A percentile compares a stretch with the other conserved stretches of the same genome.
These are phyloP conservation scores for Lodderomyces theae DNA, from an alignment of 1,139 yeast genomes.

Conservation along the genomic window DNA sequence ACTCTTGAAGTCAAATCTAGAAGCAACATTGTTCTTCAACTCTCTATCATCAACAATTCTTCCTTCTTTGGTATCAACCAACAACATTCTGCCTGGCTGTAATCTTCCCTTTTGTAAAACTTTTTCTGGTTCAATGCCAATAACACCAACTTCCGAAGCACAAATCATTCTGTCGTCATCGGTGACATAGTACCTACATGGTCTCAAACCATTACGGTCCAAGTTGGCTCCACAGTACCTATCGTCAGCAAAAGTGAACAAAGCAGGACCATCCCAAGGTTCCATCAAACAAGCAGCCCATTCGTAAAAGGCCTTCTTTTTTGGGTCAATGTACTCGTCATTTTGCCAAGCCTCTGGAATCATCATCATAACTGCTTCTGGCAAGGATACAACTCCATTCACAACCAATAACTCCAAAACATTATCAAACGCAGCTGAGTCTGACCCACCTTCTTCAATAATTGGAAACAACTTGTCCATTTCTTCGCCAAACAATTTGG, in stretches of 20 bases:
- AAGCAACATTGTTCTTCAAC: constrained; percentile 77
- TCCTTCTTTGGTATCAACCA: constrained; percentile 92
- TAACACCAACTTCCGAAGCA: constrained; percentile 98
- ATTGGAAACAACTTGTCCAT: constrained; percentile 89
- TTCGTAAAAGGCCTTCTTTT: constrained; percentile 91
- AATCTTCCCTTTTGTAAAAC: constrained; percentile 89
- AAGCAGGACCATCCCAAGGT: constrained; percentile 99
- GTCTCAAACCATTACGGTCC: constrained; percentile 96
- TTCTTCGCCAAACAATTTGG: constrained; percentile 85
- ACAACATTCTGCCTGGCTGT: constrained; percentile 94
- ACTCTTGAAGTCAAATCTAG: constrained; percentile 85
- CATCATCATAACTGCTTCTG: constrained; percentile 96
- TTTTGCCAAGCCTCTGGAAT: constrained; percentile 99
- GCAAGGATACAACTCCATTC: constrained; percentile 87
- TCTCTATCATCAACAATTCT: constrained; percentile 90
- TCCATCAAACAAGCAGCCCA: constrained; percentile 99
- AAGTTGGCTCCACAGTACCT: constrained; percentile 97
- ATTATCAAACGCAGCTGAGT: constrained; percentile 97
- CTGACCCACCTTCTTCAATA: constrained; percentile 98
- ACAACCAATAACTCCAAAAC: constrained; percentile 88
- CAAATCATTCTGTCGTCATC: constrained; percentile 94
- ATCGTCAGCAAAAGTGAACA: constrained; percentile 95
- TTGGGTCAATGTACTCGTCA: constrained; percentile 80
- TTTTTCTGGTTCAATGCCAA: constrained; percentile 79
- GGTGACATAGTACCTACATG: constrained; percentile 95